Base-by-base conservation (phyloP, 768 basidiomycete species). In the Panaeolus cyanescens region DNA sequence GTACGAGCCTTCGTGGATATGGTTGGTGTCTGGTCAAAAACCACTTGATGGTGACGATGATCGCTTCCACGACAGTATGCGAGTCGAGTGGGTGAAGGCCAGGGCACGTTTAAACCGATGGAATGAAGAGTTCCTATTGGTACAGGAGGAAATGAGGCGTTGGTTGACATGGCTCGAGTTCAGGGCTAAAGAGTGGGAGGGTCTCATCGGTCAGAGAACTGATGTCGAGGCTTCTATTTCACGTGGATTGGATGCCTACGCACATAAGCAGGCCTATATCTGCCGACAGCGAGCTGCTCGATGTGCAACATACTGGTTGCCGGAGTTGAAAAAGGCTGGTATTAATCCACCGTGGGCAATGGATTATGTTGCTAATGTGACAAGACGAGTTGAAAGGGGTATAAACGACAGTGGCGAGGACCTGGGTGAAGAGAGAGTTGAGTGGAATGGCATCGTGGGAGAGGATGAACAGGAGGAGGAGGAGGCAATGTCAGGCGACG, bases 1-100 rank as follows among this genome's bases (percentile, higher is more conserved):
- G 0, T 59, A 40, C 25, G 62, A 58, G 22, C 57, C 54, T 3
- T 72, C 67, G 0, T 74, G 71, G 72, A 73, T 73, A 3, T 72
- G 72, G 71, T 13, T 62, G 0, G 59, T 66, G 6, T 22, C 20
- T 4, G 22, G 25, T 2, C 6, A 17, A 19, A 36, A 20, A 5
- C 17, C 28, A 0, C 9, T 20, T 12, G 28, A 56, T 3, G 56
- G 58, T 0, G 36, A n/a, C n/a, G 62, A 66, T 30, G 62, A 56
- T 1, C 60, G 63, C n/a, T 59, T 66, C 32, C 25, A 62, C 33
- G 62, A 65, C 0, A 58, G 32, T 12, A 60, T 65, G 62, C 53
- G 64, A 1, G 57, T 53, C 0, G 62, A 65, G 34, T 65, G 64
- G 64, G 62, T 42, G 8, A 58, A 60, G 20, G 25, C 54, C 25